A percentile compares a stretch with the other conserved stretches of the same genome.
Evolutionary conservation across 768 basidiomycete species (phyloP).

Genomic region (Glaciozyma antarctica): DNA sequence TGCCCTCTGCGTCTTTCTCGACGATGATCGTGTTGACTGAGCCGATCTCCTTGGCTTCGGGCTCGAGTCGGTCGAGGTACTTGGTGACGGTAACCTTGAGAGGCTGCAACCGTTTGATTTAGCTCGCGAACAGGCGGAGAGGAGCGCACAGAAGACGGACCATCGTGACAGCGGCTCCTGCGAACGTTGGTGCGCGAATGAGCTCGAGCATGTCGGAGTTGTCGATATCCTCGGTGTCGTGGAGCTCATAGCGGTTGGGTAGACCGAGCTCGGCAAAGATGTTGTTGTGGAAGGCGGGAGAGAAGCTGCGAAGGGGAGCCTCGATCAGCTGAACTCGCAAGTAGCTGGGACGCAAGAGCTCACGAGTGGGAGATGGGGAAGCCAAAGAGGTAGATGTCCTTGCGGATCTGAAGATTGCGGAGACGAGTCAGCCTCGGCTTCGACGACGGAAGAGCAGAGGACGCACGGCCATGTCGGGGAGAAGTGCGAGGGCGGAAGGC

Average conservation of each 20-base stretch:
- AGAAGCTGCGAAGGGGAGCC: constrained; percentile 9
- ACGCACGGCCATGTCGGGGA: too few species aligned
- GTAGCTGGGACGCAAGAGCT: not conserved
- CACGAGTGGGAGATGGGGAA: constrained; percentile 25
- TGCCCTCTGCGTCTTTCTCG: not conserved
- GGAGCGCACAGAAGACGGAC: not conserved
- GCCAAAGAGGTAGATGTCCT: constrained; percentile 27
- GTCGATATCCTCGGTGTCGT: constrained; percentile 12
- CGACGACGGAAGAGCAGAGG: too few species aligned
- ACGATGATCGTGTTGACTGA: constrained; percentile 33
- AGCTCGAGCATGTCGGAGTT: not conserved
- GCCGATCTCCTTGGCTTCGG: constrained; percentile 26
- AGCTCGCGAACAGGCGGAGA: not conserved
- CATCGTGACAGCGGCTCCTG: constrained; percentile 31
- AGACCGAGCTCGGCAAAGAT: constrained; percentile 18
- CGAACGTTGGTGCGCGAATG: constrained; percentile 5
- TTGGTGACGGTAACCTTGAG: constrained; percentile 30
- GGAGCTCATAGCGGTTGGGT: constrained; percentile 11
- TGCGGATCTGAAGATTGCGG: not conserved
- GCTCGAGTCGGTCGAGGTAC: constrained; percentile 25
- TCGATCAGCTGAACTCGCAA: too few species aligned
- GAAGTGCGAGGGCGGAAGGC: too few species aligned
- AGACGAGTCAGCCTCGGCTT: too few species aligned
- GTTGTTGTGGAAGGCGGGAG: constrained; percentile 30
- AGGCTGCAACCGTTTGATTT: constrained; percentile 1